A percentile compares a stretch with the other conserved stretches of the same genome.
Conservation (phyloP, 768 basidiomycete genomes). For the Serendipita vermifera region DNA sequence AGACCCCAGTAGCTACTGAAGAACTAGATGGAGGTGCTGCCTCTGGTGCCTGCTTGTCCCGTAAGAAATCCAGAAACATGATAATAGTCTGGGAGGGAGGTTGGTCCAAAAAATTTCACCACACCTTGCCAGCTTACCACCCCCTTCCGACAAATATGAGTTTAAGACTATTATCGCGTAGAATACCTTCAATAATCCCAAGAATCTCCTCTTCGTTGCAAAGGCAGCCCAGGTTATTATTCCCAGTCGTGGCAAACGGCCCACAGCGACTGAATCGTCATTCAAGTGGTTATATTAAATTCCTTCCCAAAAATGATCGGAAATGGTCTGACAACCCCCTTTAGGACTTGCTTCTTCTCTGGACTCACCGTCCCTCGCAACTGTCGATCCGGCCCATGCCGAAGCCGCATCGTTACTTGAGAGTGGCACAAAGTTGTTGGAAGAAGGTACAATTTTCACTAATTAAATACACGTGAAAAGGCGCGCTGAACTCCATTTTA, state of each 20-base stretch:
- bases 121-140: no score
- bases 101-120: conserved; percentile 1
- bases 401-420: conserved; percentile 72
- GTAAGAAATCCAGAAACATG: conserved; percentile 10
- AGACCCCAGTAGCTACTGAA: background rate
- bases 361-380: conserved; percentile 53
- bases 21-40: background rate
- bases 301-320: no score
- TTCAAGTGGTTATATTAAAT: no score
- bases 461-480: background rate
- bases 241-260: no score
- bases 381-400: conserved; percentile 67
- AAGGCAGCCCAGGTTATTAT: no score
- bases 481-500: no score
- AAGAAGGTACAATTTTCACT: conserved; percentile 40
- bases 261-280: no score
- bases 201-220: no score
- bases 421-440: conserved; percentile 69
- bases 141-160: no score
- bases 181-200: background rate
- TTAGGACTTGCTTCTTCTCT: conserved; percentile 4
- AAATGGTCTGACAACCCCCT: no score
- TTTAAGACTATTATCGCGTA: background rate
- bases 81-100: background rate
- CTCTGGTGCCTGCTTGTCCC: conserved; percentile 7